A percentile compares a stretch with the other conserved stretches of the same genome.
phyloP scores from a whole-genome alignment of 2,329 filamentous ascomycete genomes.

The Ceratocystis cacaofunesta region DNA sequence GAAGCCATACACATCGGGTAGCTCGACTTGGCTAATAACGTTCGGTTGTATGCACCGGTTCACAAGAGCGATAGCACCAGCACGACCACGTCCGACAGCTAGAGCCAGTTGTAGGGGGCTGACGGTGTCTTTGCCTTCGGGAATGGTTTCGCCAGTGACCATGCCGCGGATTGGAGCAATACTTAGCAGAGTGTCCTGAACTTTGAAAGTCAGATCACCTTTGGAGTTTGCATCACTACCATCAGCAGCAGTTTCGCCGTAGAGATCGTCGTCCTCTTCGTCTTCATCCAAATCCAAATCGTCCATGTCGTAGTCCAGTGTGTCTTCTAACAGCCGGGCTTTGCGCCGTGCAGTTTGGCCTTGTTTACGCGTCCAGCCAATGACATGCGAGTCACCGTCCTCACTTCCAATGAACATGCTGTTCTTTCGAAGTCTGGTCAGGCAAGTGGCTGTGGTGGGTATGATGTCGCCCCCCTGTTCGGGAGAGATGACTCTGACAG shows the following conservation, averaged over 20 bases:
- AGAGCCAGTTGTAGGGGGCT: constrained; percentile 39
- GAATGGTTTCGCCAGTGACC: constrained; percentile 45
- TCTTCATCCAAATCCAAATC: constrained; percentile 38
- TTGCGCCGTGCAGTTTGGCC: constrained; percentile 46
- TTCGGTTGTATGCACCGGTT: constrained; percentile 64
- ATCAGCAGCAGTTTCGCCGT: constrained; percentile 28
- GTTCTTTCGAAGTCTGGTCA: constrained; percentile 51
- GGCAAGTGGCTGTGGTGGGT: constrained; percentile 49
- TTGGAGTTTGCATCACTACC: constrained; percentile 25
- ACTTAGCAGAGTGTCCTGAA: constrained; percentile 64
- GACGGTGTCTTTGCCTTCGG: constrained; percentile 24
- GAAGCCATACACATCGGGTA: constrained; percentile 57
- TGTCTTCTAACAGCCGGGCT: constrained; percentile 41
- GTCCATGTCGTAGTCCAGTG: constrained; percentile 30
- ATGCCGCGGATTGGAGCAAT: constrained; percentile 67
- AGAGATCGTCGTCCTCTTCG: constrained; percentile 48
- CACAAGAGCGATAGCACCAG: constrained; percentile 58
- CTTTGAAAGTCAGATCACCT: constrained; percentile 53
- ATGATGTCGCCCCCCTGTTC: constrained; percentile 51
- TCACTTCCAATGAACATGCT: constrained; percentile 77
- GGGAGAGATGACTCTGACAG: constrained; percentile 47
- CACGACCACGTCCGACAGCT: constrained; percentile 47
- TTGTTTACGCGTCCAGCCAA: constrained; percentile 63
- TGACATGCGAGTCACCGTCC: constrained; percentile 60
- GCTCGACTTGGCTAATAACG: constrained; percentile 53